These are phyloP conservation scores for Boletus pseudopeckii DNA, from an alignment of 768 basidiomycete species.

Conservation along the genomic window DNA sequence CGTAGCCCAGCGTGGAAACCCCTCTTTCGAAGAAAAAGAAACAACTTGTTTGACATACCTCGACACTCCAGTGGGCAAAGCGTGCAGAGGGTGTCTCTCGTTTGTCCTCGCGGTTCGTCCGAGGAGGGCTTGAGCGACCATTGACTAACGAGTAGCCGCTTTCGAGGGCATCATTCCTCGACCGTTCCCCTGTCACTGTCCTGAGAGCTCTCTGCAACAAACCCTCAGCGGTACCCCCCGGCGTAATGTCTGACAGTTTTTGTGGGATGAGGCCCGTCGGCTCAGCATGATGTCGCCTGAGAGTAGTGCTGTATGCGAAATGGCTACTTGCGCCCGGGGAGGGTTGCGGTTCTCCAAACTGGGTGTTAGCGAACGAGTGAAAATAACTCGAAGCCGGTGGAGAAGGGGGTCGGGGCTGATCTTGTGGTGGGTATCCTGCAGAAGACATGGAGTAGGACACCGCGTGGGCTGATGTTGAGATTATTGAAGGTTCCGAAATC, in stretches of 20 bases:
- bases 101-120: constrained; percentile 29
- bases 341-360: constrained; percentile 49
- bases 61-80: constrained; percentile 63
- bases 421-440: constrained; percentile 8
- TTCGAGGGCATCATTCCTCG: constrained; percentile 31
- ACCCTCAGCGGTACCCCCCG: constrained; percentile 45
- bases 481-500: constrained; percentile 11
- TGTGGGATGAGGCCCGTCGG: constrained; percentile 36
- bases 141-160: constrained; percentile 37
- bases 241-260: constrained; percentile 29
- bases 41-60: constrained; percentile 45
- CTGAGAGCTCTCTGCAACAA: constrained; percentile 45
- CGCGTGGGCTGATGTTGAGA: constrained; percentile 25
- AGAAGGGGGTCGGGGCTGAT: constrained; percentile 39
- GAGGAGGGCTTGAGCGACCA: constrained; percentile 9
- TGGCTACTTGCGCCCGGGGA: constrained; percentile 65
- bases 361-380: constrained; percentile 50
- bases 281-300: constrained; percentile 63
- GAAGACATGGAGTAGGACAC: constrained; percentile 15
- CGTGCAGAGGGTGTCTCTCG: constrained; percentile 60
- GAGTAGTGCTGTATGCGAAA: constrained; percentile 80
- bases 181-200: constrained; percentile 29
- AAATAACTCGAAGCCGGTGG: constrained; percentile 86
- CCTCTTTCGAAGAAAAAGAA: neutral
- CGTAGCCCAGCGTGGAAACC: neutral